A percentile compares a stretch with the other conserved stretches of the same genome.
These are phyloP conservation scores for Saturnispora sanitii DNA, from an alignment of 805 yeast genomes.

Conservation along the genomic window DNA sequence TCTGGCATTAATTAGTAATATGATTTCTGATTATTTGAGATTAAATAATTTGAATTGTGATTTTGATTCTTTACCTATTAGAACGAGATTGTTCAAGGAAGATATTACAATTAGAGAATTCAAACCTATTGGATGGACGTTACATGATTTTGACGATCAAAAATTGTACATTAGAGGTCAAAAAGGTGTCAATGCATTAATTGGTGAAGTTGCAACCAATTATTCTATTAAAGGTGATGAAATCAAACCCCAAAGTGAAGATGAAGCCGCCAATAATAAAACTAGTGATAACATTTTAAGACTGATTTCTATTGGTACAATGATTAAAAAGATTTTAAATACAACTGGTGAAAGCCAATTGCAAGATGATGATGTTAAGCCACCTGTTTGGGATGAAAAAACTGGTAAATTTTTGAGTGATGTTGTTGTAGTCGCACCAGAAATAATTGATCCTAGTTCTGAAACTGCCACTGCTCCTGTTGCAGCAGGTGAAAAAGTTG, in stretches of 20 bases:
- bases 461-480: not conserved
- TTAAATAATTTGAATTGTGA: too few relatives aligned
- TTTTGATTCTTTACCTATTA: constrained; percentile 29
- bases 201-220: constrained; percentile 23
- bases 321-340: constrained; percentile 24
- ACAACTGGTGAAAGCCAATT: constrained; percentile 21
- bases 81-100: constrained; percentile 50
- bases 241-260: too few relatives aligned
- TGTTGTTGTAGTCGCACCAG: too few relatives aligned
- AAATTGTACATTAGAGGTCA: constrained; percentile 30
- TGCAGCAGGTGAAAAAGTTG: not conserved
- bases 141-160: constrained; percentile 54
- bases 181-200: constrained; percentile 23
- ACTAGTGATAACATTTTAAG: constrained; percentile 27
- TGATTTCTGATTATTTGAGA: too few relatives aligned
- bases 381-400: not conserved
- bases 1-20: too few relatives aligned
- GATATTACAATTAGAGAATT: constrained; percentile 58
- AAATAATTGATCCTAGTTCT: too few relatives aligned
- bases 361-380: constrained; percentile 17
- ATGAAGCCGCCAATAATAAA: too few relatives aligned
- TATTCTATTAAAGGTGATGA: too few relatives aligned
- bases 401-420: not conserved
- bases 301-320: constrained; percentile 26
- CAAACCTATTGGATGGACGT: constrained; percentile 40